A percentile compares a stretch with the other conserved stretches of the same genome.
Evolutionary conservation across 106 monocot genomes (phyloP).

Genomic region (Vanilla planifolia): DNA sequence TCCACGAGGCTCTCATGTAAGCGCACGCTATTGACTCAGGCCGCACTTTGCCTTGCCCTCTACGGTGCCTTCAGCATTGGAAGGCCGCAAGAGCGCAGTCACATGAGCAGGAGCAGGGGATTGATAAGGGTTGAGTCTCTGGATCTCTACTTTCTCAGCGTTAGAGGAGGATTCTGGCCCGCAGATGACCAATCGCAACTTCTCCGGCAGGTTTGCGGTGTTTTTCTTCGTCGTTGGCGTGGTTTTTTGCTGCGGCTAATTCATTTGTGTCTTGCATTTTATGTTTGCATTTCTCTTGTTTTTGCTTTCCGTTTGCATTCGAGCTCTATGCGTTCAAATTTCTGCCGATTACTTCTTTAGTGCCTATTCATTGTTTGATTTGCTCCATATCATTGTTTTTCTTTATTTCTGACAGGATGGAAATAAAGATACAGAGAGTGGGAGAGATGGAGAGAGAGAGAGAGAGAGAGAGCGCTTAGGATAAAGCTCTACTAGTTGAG

Average conservation of each 20-base stretch:
- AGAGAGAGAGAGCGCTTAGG: too few species aligned
- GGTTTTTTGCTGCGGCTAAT: conserved; percentile 1
- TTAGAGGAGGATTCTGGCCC: conserved; percentile 25
- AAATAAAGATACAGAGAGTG: too few species aligned
- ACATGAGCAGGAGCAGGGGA: not conserved
- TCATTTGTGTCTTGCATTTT: conserved; percentile 3
- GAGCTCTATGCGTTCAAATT: too few species aligned
- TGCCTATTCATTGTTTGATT: too few species aligned
- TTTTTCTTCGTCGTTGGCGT: not conserved
- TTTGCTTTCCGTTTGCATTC: too few species aligned
- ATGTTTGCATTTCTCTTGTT: not conserved
- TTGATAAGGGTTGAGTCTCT: not conserved
- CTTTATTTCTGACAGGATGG: too few species aligned
- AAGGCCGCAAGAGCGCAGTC: conserved; percentile 10
- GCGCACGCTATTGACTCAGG: conserved; percentile 40
- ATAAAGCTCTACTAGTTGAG: too few species aligned
- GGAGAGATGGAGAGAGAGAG: not conserved
- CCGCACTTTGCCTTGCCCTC: conserved; percentile 43
- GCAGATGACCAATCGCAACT: conserved; percentile 16
- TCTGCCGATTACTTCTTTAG: too few species aligned
- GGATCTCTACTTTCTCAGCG: conserved; percentile 61
- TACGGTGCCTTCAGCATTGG: conserved; percentile 50
- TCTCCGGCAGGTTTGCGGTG: conserved; percentile 20
- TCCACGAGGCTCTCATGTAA: conserved; percentile 23
- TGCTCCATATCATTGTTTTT: not conserved